Conservation (phyloP, 106 monocot species). For the Triglochin maritima region DNA sequence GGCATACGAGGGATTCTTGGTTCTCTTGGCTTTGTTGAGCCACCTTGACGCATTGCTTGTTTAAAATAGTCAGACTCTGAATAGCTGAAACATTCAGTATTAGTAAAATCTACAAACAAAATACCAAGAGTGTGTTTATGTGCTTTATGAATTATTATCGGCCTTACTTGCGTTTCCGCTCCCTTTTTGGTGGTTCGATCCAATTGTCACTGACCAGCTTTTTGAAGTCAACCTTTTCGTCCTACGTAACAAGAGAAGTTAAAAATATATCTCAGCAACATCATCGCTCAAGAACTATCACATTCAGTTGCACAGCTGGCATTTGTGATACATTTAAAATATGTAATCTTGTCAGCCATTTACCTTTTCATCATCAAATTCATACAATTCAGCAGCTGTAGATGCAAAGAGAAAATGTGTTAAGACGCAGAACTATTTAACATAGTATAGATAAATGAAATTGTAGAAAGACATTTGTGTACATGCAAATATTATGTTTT, state of each 20-base stretch:
- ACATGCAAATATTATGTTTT: too few species aligned
- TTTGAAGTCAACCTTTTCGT: slow-evolving; percentile 76
- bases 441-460: too few species aligned
- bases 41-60: slow-evolving; percentile 86
- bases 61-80: slow-evolving; percentile 96
- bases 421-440: neutral
- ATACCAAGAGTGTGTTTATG: neutral
- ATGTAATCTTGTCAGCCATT: neutral
- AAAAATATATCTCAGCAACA: neutral
- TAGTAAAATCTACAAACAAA: neutral
- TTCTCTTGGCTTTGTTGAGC: slow-evolving; percentile 74
- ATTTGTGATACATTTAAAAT: too few species aligned
- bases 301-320: too few species aligned
- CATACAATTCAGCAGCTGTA: slow-evolving; percentile 94
- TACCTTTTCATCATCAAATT: slow-evolving; percentile 97
- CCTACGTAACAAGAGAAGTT: slow-evolving; percentile 34
- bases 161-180: slow-evolving; percentile 87
- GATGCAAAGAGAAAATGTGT: slow-evolving; percentile 4
- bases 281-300: neutral
- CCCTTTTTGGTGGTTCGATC: slow-evolving; percentile 86
- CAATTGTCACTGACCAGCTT: slow-evolving; percentile 90
- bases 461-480: too few species aligned
- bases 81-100: slow-evolving; percentile 31
- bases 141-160: neutral
- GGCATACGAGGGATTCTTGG: slow-evolving; percentile 96